phyloP scores from a whole-genome alignment of 345 rosid species.

The Gossypium thurberi region DNA sequence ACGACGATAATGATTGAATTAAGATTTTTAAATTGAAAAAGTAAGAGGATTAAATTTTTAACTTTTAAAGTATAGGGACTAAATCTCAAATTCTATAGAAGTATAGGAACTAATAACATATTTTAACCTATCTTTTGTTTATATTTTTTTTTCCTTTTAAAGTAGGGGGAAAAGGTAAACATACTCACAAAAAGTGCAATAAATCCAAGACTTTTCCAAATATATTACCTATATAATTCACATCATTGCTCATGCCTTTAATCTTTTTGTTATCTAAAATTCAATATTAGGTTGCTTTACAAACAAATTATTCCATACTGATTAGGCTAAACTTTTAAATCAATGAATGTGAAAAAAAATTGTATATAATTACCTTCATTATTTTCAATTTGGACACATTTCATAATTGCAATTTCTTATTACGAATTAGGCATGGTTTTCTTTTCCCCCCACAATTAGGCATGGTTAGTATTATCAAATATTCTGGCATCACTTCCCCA shows the following conservation, averaged over 20 bases:
- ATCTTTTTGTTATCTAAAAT: neutral
- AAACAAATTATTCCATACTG: neutral
- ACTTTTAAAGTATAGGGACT: too few relatives aligned
- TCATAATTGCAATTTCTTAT: neutral
- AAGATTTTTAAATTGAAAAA: too few relatives aligned
- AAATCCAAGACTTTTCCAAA: neutral
- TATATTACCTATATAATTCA: too few relatives aligned
- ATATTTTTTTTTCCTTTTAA: too few relatives aligned
- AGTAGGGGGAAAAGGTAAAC: neutral
- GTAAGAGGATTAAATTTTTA: too few relatives aligned
- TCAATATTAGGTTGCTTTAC: neutral
- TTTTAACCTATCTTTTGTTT: too few relatives aligned
- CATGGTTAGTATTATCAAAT: too few relatives aligned
- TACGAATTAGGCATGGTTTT: neutral
- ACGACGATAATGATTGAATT: too few relatives aligned
- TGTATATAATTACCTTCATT: neutral
- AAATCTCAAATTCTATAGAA: neutral
- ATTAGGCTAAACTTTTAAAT: neutral
- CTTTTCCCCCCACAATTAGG: too few relatives aligned
- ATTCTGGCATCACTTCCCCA: too few relatives aligned
- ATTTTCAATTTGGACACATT: neutral
- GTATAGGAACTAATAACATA: neutral
- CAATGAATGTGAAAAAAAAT: neutral
- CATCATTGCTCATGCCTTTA: neutral
- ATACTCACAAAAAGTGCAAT: slow-evolving; percentile 3